Evolutionary conservation across 108 stramenopile species (phyloP), one percentile per base, ranked within the genome.

Genomic region (Nitzschia inconspicua): DNA sequence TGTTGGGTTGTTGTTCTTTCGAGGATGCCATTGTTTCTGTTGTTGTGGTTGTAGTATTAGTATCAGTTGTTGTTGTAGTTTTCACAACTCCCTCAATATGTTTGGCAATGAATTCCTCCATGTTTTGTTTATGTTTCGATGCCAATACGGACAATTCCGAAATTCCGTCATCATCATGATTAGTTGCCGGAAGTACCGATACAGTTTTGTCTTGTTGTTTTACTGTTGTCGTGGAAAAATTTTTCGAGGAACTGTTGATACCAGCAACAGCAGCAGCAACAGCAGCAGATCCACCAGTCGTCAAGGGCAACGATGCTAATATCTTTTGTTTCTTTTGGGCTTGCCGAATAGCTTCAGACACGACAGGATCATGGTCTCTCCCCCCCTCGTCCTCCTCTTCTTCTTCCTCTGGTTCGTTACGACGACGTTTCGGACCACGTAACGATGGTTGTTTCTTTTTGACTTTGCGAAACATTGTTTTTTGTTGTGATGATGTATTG

Each of bases 111-210:
- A 44, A 68, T 40, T 65, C 57, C 41, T 72, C 70, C 64, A 82
- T 82, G 7, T 77, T 77, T 39, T 27, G 24, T 29, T 53, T 57
- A 47, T 82, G 80, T 27, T 82, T 82, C 44, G 72, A 72, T 10
- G 46, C 72, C 62, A 82, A 7, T 23, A 65, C 46, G 22, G 44
- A 58, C 14, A 57, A 47, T n/a, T 30, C 57, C 1, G 66, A n/a
- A n/a, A n/a, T 54, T 3, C 28, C 37, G 29, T 58, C 40, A 28
- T 75, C 55, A 34, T 50, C 48, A 13, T 25, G 22, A 13, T 24
- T 24, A 14, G 22, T 50, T 0, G 0, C n/a, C n/a, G n/a, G 11
- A 14, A 39, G 0, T 39, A 1, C n/a, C n/a, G 37, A 1, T 39
- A n/a, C n/a, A 14, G 37, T 14, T 39, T 39, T 39, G 37, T 14